Evolutionary conservation across 345 rosid genomes (phyloP).

Genomic region (Pistacia integerrima): DNA sequence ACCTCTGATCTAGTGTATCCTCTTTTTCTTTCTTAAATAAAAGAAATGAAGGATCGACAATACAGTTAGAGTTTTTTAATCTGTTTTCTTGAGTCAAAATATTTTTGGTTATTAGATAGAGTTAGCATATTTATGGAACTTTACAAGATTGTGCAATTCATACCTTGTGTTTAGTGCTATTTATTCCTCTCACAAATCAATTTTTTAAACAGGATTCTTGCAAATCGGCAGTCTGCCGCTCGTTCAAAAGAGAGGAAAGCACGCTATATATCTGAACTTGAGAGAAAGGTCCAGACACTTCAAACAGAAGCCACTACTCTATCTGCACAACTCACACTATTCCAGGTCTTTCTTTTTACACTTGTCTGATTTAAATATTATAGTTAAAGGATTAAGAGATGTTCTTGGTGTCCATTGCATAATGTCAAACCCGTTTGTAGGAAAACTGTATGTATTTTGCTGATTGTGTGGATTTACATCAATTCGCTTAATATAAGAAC

Average conservation of each 20-base stretch:
- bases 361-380: not conserved
- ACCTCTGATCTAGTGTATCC: not conserved
- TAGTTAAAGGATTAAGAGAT: not conserved
- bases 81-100: not conserved
- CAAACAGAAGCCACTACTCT: constrained; percentile 94
- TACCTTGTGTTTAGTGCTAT: constrained; percentile 1
- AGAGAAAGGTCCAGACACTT: constrained; percentile 84
- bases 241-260: constrained; percentile 93
- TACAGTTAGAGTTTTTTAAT: not conserved
- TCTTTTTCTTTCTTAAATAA: no score
- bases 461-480: not conserved
- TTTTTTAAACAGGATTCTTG: constrained; percentile 60
- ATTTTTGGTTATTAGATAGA: not conserved
- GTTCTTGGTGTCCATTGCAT: constrained; percentile 6
- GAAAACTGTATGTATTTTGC: not conserved
- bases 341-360: constrained; percentile 54
- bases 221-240: constrained; percentile 91
- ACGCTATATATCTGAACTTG: constrained; percentile 73
- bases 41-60: not conserved
- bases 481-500: not conserved
- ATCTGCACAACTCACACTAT: constrained; percentile 79
- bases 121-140: not conserved
- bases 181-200: not conserved
- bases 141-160: constrained; percentile 4
- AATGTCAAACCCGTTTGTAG: not conserved